Percentiles rank a stretch among this genome's conserved stretches.
Evolutionary conservation across 352 stramenopile genomes (phyloP).

Genomic region (Blastocystis sp.): DNA sequence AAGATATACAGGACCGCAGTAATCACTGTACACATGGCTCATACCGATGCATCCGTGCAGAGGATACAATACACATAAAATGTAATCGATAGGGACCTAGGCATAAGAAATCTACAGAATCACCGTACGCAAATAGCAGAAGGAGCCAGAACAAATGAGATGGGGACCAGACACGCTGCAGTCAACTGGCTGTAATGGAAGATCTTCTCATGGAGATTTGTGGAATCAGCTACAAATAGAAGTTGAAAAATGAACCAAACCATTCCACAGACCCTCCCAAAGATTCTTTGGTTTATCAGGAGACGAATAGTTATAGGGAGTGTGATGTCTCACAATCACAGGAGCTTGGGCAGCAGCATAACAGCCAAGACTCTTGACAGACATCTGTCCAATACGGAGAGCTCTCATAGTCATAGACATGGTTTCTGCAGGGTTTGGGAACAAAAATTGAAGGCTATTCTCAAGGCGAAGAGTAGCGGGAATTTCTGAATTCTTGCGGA

Average conservation of each 20-base stretch:
- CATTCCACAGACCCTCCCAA: slow-evolving; percentile 61
- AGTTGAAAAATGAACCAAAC: background rate
- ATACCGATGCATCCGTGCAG: slow-evolving; percentile 62
- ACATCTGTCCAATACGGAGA: slow-evolving; percentile 57
- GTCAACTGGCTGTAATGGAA: slow-evolving; percentile 60
- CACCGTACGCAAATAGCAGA: slow-evolving; percentile 30
- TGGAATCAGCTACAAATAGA: slow-evolving; percentile 28
- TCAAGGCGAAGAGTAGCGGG: background rate
- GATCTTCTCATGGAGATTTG: slow-evolving; percentile 61
- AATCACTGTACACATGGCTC: slow-evolving; percentile 60
- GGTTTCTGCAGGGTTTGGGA: slow-evolving; percentile 37
- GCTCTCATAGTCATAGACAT: slow-evolving; percentile 61
- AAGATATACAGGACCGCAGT: slow-evolving; percentile 8
- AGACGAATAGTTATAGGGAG: slow-evolving; percentile 60
- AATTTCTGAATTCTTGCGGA: background rate
- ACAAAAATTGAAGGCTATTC: background rate
- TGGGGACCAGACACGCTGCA: background rate
- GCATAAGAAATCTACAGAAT: background rate
- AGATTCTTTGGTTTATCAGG: slow-evolving; percentile 46
- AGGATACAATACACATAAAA: slow-evolving; percentile 59
- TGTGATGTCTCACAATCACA: slow-evolving; percentile 55
- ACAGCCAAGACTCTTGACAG: slow-evolving; percentile 36
- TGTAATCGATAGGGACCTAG: slow-evolving; percentile 59
- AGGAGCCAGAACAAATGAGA: slow-evolving; percentile 51
- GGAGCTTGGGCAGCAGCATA: slow-evolving; percentile 25